Conservation (phyloP, 345 rosid species). For the Acer saccharum region DNA sequence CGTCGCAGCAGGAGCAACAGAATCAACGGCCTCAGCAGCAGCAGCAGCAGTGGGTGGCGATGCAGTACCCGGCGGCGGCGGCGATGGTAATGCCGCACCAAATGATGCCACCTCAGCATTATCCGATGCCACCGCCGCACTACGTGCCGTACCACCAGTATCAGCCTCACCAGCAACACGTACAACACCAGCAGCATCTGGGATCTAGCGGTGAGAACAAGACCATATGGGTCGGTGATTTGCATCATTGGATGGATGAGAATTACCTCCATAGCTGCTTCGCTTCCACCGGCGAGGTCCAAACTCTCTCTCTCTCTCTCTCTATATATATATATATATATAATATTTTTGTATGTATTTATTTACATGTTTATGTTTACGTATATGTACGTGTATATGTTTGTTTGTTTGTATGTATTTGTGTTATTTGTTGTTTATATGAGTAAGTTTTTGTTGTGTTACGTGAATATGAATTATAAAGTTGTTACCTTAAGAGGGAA, state of each 20-base stretch:
- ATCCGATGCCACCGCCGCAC: constrained; percentile 58
- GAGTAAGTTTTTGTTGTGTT: neutral
- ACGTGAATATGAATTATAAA: constrained; percentile 1
- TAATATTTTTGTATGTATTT: neutral
- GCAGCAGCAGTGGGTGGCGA: constrained; percentile 62
- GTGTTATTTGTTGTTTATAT: neutral
- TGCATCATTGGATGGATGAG: constrained; percentile 99
- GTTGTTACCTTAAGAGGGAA: neutral
- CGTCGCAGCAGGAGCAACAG: constrained; percentile 23
- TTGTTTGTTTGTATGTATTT: neutral
- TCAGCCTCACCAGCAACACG: constrained; percentile 35
- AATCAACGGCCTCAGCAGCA: constrained; percentile 31
- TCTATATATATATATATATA: neutral
- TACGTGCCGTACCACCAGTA: constrained; percentile 55
- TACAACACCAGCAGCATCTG: constrained; percentile 41
- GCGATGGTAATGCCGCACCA: constrained; percentile 92
- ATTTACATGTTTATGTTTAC: neutral
- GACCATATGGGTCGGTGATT: constrained; percentile 94
- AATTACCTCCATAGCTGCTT: constrained; percentile 75
- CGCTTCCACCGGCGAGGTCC: constrained; percentile 78
- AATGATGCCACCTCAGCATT: constrained; percentile 66
- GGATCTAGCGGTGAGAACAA: constrained; percentile 70
- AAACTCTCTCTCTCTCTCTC: constrained; percentile 11
- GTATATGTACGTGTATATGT: neutral
- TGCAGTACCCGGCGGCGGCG: constrained; percentile 80